These are phyloP conservation scores for Besnoitia besnoiti DNA, from an alignment of 169 alveolate genomes.

Conservation along the genomic window DNA sequence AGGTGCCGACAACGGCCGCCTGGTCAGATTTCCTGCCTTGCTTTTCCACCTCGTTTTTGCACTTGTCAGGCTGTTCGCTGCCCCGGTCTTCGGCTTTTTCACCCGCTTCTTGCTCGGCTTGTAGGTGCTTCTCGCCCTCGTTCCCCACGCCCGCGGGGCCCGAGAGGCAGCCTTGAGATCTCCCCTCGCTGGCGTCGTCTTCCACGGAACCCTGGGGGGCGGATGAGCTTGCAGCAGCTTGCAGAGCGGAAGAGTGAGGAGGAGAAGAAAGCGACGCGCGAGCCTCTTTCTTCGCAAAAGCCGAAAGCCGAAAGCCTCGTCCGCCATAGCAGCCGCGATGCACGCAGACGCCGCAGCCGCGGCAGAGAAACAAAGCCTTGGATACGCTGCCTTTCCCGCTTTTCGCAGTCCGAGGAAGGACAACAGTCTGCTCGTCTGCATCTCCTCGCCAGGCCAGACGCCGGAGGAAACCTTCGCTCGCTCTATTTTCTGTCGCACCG, in stretches of 20 bases:
- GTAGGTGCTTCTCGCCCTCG: neutral
- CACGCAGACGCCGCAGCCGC: slow-evolving; percentile 34
- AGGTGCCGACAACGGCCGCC: slow-evolving; percentile 16
- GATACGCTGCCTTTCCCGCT: neutral
- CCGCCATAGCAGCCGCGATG: slow-evolving; percentile 40
- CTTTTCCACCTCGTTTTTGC: neutral
- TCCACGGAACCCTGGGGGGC: too few relatives aligned
- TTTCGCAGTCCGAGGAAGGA: neutral
- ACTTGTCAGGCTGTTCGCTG: neutral
- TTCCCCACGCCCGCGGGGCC: neutral
- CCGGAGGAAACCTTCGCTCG: too few relatives aligned
- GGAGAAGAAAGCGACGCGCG: neutral
- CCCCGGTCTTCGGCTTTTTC: neutral
- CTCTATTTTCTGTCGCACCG: too few relatives aligned
- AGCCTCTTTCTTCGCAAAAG: neutral
- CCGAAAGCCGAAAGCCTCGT: neutral
- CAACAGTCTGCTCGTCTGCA: neutral
- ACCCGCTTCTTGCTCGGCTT: neutral
- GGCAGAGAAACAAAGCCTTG: neutral
- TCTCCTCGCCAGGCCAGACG: too few relatives aligned
- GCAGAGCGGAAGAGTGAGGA: neutral
- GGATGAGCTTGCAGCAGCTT: too few relatives aligned
- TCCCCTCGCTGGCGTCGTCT: neutral
- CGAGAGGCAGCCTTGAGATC: neutral
- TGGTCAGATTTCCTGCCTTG: neutral